phyloP scores from a whole-genome alignment of 495 filamentous ascomycete species.

The Penicillium angulare region DNA sequence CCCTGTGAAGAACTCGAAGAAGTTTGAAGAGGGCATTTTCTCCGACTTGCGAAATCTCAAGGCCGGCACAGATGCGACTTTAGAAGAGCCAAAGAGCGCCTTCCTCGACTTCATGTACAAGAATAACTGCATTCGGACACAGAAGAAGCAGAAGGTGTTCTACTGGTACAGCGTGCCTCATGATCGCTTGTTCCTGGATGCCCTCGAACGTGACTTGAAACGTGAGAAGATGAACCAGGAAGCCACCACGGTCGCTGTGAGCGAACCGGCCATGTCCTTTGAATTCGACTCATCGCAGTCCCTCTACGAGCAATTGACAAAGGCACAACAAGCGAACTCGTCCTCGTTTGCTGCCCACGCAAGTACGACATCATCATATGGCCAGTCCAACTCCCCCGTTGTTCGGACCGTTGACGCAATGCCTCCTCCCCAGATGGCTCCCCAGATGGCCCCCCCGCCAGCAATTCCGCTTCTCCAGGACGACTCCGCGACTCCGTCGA shows the following conservation, averaged over 20 bases:
- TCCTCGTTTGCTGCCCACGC: constrained; percentile 91
- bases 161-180: constrained; percentile 99
- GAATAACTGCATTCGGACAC: constrained; percentile 99
- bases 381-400: constrained; percentile 79
- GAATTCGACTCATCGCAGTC: constrained; percentile 99
- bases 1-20: constrained; percentile 99
- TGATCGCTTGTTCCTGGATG: constrained; percentile 95
- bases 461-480: constrained; percentile 77
- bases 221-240: constrained; percentile 99
- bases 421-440: constrained; percentile 70
- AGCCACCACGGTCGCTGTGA: constrained; percentile 92
- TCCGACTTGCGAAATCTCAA: constrained; percentile 98
- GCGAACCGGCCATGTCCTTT: constrained; percentile 94
- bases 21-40: constrained; percentile 99
- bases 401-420: constrained; percentile 88
- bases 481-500: constrained; percentile 72
- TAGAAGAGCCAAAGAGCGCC: constrained; percentile 97
- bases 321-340: constrained; percentile 96
- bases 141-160: constrained; percentile 99
- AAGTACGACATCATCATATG: constrained; percentile 69
- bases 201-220: constrained; percentile 94
- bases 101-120: constrained; percentile 99
- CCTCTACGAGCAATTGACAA: constrained; percentile 98
- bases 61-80: constrained; percentile 96
- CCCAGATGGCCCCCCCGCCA: constrained; percentile 60